phyloP scores from a whole-genome alignment of 129 eudicot genomes.

The Helianthus tuberosus region DNA sequence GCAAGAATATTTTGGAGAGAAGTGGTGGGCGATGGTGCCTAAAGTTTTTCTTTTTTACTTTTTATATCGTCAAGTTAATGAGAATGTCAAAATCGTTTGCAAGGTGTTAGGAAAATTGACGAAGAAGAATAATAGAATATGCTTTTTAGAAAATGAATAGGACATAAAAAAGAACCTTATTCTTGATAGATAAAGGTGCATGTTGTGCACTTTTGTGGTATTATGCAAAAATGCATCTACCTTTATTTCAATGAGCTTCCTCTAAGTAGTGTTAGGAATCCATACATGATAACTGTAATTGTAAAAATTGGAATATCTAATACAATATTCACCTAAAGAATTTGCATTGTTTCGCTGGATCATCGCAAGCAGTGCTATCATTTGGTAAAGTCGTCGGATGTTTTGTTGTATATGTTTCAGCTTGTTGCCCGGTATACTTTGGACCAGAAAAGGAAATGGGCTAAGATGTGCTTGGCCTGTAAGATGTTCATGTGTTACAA shows the following conservation, averaged over 20 bases:
- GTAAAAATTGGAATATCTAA: neutral
- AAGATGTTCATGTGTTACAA: constrained; percentile 22
- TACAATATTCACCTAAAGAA: neutral
- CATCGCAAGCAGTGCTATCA: constrained; percentile 43
- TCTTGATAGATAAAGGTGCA: constrained; percentile 41
- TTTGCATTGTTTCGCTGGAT: constrained; percentile 45
- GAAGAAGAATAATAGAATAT: constrained; percentile 17
- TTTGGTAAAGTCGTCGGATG: constrained; percentile 67
- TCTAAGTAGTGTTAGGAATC: constrained; percentile 1
- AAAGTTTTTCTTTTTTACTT: neutral
- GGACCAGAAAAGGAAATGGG: constrained; percentile 36
- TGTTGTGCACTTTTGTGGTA: constrained; percentile 19
- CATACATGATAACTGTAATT: neutral
- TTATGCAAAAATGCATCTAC: constrained; percentile 34
- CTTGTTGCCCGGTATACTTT: neutral
- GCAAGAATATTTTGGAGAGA: constrained; percentile 21
- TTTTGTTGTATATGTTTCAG: constrained; percentile 24
- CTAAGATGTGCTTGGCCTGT: constrained; percentile 21
- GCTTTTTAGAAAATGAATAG: constrained; percentile 31
- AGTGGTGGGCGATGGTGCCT: constrained; percentile 32
- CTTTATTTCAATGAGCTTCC: constrained; percentile 35
- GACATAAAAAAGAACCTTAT: constrained; percentile 34
- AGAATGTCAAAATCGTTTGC: constrained; percentile 11
- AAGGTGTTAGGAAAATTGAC: neutral
- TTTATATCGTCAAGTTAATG: constrained; percentile 14